Evolutionary conservation across 1,139 yeast species (phyloP).

Genomic region (Suhomyces anneliseae): DNA sequence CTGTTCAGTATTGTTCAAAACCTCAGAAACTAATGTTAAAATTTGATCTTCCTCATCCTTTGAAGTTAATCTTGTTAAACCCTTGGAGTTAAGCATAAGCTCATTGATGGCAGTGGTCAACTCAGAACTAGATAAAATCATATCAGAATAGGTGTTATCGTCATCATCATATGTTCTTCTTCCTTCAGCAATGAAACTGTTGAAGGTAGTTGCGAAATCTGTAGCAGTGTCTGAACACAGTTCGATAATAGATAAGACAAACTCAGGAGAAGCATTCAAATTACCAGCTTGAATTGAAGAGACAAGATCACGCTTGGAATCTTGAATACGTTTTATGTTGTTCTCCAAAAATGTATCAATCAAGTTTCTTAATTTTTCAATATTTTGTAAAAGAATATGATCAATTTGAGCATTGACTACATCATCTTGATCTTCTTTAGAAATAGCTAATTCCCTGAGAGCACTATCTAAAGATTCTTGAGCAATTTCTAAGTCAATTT

Average conservation of each 20-base stretch:
- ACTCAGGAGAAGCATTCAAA: slow-evolving; percentile 73
- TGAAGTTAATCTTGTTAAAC: slow-evolving; percentile 57
- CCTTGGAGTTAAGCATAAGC: slow-evolving; percentile 68
- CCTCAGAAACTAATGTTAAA: slow-evolving; percentile 49
- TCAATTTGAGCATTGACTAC: slow-evolving; percentile 62
- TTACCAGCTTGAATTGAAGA: slow-evolving; percentile 87
- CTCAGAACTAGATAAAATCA: slow-evolving; percentile 66
- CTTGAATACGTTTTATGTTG: slow-evolving; percentile 73
- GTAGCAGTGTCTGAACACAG: slow-evolving; percentile 71
- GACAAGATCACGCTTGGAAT: slow-evolving; percentile 67
- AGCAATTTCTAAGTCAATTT: slow-evolving; percentile 76
- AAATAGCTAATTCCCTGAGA: slow-evolving; percentile 55
- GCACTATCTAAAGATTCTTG: slow-evolving; percentile 81
- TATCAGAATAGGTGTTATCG: slow-evolving; percentile 52
- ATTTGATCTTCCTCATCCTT: slow-evolving; percentile 56
- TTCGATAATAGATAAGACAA: slow-evolving; percentile 68
- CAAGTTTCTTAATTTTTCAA: slow-evolving; percentile 53
- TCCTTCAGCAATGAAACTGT: slow-evolving; percentile 76
- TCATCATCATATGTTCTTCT: slow-evolving; percentile 56
- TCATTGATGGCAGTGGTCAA: slow-evolving; percentile 68
- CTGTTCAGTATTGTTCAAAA: slow-evolving; percentile 61
- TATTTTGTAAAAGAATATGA: slow-evolving; percentile 49
- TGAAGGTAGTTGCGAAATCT: slow-evolving; percentile 79
- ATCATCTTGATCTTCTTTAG: slow-evolving; percentile 55
- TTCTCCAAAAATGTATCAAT: slow-evolving; percentile 73